Evolutionary conservation across 352 stramenopile species (phyloP), one percentile per base, ranked within the genome.

Genomic region (Saprolegnia diclina): DNA sequence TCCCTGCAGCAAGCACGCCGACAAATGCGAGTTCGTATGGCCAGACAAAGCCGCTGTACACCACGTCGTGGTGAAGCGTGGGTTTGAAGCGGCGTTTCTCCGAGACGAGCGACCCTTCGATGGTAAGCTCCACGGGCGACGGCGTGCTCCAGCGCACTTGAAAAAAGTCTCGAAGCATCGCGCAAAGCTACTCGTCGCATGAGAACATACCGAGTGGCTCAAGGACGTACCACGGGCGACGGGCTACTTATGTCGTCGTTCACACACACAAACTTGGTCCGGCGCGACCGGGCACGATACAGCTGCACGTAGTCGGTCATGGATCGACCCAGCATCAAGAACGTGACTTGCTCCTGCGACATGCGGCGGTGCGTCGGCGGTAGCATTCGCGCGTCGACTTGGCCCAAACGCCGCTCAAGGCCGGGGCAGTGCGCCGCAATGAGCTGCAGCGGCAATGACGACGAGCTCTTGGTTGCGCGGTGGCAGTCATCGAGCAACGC

Each of bases 211-310:
- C 32, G 7, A 38, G 32, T 29, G 22, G 7, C 38, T 7, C 38
- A 10, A 42, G 29, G 29, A 35, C 80, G 80, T 26, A 97, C 79
- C 10, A 82, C 72, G 18, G 73, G 71, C 22, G 90, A 89, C 59
- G 91, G 88, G 54, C 82, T 78, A 64, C 95, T 84, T 83, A 98
- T 97, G 77, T 98, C 89, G 80, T 98, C 94, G 74, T 98, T 98
- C 71, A 98, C 91, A 73, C 94, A 98, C 22, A 98, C 89, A 68
- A 98, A 98, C 80, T 98, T 98, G 56, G 89, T 92, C 26, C 92
- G 89, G 11, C 89, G 79, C 56, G 86, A 85, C 44, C 94, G 87
- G 54, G 96, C 94, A 62, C 86, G 88, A 67, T 98, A 85, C 76
- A 98, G 90, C 78, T 98, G 88, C 61, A 86, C 86, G 78, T 87